Evolutionary conservation across 371 early-diverging fungal species (phyloP).

Genomic region (Mortierella sp.): DNA sequence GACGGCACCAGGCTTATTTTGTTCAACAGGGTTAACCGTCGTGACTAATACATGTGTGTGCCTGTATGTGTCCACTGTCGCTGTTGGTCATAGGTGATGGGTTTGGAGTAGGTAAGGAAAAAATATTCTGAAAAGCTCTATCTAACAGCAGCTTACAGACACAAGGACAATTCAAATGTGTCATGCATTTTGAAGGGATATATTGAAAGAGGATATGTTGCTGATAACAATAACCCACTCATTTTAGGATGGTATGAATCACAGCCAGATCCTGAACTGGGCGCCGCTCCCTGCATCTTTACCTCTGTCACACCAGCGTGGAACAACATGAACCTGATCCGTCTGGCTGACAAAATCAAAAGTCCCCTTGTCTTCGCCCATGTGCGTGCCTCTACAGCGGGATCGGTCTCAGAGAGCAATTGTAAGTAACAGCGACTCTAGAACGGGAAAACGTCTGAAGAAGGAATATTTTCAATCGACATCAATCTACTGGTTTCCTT

Average conservation of each 20-base stretch:
- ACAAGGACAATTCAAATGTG: too few species aligned
- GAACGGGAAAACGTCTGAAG: too few species aligned
- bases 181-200: not conserved
- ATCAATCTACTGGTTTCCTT: not conserved
- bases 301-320: slow-evolving; percentile 91
- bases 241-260: slow-evolving; percentile 76
- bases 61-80: too few species aligned
- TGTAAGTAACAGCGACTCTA: slow-evolving; percentile 75
- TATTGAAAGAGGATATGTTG: not conserved
- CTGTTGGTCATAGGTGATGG: slow-evolving; percentile 80
- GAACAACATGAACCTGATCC: slow-evolving; percentile 84
- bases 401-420: slow-evolving; percentile 84
- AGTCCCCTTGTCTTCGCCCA: slow-evolving; percentile 87
- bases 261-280: slow-evolving; percentile 58
- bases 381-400: slow-evolving; percentile 86
- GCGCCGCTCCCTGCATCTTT: slow-evolving; percentile 82
- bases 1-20: not conserved
- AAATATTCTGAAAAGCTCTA: too few species aligned
- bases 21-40: not conserved
- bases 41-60: too few species aligned
- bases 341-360: slow-evolving; percentile 85
- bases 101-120: slow-evolving; percentile 79
- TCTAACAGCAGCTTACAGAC: too few species aligned
- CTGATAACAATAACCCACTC: not conserved
- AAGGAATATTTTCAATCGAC: too few species aligned